A percentile compares a stretch with the other conserved stretches of the same genome.
phyloP scores from a whole-genome alignment of 1,284 basidiomycete genomes.

The Apiotrichum mycotoxinovorans region DNA sequence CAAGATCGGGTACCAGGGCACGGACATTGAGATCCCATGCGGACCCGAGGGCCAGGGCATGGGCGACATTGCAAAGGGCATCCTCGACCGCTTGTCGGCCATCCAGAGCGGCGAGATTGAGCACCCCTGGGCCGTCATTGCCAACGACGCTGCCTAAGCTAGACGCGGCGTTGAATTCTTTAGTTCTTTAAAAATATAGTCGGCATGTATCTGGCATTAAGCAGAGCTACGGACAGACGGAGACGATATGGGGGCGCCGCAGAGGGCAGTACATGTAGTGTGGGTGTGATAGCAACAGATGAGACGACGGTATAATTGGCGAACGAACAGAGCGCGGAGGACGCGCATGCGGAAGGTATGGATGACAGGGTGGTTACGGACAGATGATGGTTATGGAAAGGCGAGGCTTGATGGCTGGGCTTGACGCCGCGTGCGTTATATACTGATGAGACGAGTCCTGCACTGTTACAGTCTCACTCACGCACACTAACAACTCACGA shows the following conservation, averaged over 20 bases:
- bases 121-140: slow-evolving; percentile 66
- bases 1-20: slow-evolving; percentile 79
- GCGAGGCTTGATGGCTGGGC: too few species aligned
- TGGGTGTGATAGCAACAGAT: too few species aligned
- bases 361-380: not conserved
- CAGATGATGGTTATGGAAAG: too few species aligned
- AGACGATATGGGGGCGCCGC: not conserved
- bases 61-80: slow-evolving; percentile 74
- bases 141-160: slow-evolving; percentile 20
- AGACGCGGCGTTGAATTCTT: too few species aligned
- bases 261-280: not conserved
- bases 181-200: not conserved
- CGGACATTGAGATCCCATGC: slow-evolving; percentile 78
- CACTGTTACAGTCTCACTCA: too few species aligned
- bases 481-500: too few species aligned
- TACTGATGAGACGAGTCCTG: too few species aligned
- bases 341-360: not conserved
- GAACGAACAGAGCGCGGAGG: too few species aligned
- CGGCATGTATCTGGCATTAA: not conserved
- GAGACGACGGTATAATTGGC: too few species aligned
- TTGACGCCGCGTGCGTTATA: too few species aligned
- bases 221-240: not conserved
- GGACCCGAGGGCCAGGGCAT: slow-evolving; percentile 69
- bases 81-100: slow-evolving; percentile 80
- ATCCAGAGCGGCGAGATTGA: slow-evolving; percentile 83